Base-by-base conservation (phyloP, 371 early-diverging fungal genomes). In the Rhizopus stolonifer region DNA sequence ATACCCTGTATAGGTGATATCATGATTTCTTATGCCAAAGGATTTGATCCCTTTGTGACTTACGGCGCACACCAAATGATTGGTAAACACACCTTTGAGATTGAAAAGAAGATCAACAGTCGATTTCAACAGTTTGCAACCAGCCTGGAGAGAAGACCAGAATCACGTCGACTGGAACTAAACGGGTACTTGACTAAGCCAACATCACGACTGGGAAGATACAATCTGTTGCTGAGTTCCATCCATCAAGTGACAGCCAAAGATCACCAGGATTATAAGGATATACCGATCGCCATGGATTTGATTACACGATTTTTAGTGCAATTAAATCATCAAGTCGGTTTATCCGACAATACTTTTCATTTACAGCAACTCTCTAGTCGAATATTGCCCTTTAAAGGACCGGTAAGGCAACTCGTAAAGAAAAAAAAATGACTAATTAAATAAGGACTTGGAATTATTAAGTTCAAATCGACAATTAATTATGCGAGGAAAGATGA, bases 51-150 rank as follows among this genome's bases (percentile, higher is more conserved):
- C 0, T 94, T 92, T 55, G 86, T 95, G 6, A 83, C 77, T 22
- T 96, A 96, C 70, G 93, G 95, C 25, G 91, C 89, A 6, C 88
- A 91, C 65, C 94, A 95, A 61, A 80, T 88, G 17, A 83, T 84
- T 61, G 92, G 91, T 32, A 90, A 90, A 60, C 81, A 88, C 58
- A 75, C 77, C 9, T 83, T 92, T 57, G 94, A 94, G 44, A 67
- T 80, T 7, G 95, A 94, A 53, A 82, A 83, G 55, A 79, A 78
- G 29, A 66, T 59, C 11, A 93, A 94, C 58, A 59, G 63, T 6
- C 66, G 56, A 31, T 87, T 96, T 38, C 79, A 70, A 26, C 81
- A 84, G 65, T 94, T 93, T 74, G 77, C 90, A 19, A 78, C 82
- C 76, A 82, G 83, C 59, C 73, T 82, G 4, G 90, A 92, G 40